These are phyloP conservation scores for Phallus indusiatus DNA, from an alignment of 768 basidiomycete genomes.

Conservation along the genomic window DNA sequence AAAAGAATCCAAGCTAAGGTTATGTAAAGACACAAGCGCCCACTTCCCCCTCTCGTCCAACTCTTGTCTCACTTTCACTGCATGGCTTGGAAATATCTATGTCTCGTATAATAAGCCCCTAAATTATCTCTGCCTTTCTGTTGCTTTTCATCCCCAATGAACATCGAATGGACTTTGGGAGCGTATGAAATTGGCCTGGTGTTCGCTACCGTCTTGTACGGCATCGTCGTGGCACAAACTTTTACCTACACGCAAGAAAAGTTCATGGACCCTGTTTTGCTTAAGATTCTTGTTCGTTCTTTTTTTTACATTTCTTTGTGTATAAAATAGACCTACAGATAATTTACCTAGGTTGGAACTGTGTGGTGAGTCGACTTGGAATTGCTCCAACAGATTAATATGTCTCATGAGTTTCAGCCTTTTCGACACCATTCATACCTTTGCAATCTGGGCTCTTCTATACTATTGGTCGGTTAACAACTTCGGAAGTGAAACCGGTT, in stretches of 20 bases:
- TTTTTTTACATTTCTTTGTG: not conserved
- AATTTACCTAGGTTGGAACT: not conserved
- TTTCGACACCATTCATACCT: not conserved
- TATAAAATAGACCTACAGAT: not conserved
- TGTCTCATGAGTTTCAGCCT: not conserved
- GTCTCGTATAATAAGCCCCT: too few relatives aligned
- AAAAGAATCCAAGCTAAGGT: too few relatives aligned
- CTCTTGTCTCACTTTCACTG: too few relatives aligned
- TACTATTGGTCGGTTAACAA: not conserved
- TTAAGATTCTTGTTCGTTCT: not conserved
- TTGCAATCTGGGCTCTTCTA: not conserved
- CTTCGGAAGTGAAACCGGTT: not conserved
- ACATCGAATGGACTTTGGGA: not conserved
- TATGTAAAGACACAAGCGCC: too few relatives aligned
- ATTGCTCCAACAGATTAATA: not conserved
- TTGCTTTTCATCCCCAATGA: not conserved
- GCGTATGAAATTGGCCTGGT: not conserved
- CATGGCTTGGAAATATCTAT: too few relatives aligned
- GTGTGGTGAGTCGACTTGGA: not conserved
- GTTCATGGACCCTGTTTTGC: not conserved
- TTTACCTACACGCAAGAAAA: not conserved
- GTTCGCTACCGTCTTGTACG: not conserved
- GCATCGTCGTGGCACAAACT: not conserved
- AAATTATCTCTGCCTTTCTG: not conserved
- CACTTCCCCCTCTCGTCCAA: too few relatives aligned